Percentiles rank a stretch among this genome's conserved stretches.
Evolutionary conservation across 2,329 filamentous ascomycete genomes (phyloP).

Genomic region (Pseudogymnoascus sp.): DNA sequence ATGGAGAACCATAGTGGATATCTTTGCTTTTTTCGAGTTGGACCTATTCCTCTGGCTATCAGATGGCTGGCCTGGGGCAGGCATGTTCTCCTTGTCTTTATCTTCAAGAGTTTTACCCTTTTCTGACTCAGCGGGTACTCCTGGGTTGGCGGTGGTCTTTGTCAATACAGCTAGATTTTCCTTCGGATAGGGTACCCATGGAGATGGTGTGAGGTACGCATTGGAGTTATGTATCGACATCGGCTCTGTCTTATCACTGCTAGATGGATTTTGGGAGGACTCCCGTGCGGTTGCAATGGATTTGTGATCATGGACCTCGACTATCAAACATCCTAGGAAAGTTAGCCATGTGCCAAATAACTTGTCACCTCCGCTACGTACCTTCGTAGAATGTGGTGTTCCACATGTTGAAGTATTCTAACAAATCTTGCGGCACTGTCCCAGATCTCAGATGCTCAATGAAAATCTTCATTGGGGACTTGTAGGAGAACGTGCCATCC

Average conservation of each 20-base stretch:
- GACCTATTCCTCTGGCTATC: slow-evolving; percentile 38
- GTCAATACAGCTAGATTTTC: slow-evolving; percentile 29
- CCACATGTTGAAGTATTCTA: slow-evolving; percentile 63
- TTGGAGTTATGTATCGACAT: slow-evolving; percentile 93
- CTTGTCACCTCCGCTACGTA: slow-evolving; percentile 23
- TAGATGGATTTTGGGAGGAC: slow-evolving; percentile 42
- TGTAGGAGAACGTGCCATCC: slow-evolving; percentile 84
- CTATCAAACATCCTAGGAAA: slow-evolving; percentile 65
- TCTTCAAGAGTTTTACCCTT: slow-evolving; percentile 36
- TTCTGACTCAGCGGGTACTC: slow-evolving; percentile 25
- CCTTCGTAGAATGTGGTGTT: slow-evolving; percentile 84
- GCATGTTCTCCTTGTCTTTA: slow-evolving; percentile 51
- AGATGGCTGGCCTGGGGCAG: slow-evolving; percentile 40
- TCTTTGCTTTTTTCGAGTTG: slow-evolving; percentile 46
- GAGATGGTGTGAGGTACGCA: slow-evolving; percentile 79
- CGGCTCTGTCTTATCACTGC: slow-evolving; percentile 53
- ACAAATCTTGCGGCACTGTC: slow-evolving; percentile 81
- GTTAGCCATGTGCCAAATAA: slow-evolving; percentile 10
- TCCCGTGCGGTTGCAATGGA: slow-evolving; percentile 54
- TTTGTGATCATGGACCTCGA: slow-evolving; percentile 86
- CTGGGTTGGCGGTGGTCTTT: slow-evolving; percentile 21
- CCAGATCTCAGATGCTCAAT: slow-evolving; percentile 65
- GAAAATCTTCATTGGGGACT: slow-evolving; percentile 77
- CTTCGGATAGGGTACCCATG: slow-evolving; percentile 67
- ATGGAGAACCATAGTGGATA: slow-evolving; percentile 73